A percentile compares a stretch with the other conserved stretches of the same genome.
phyloP scores from a whole-genome alignment of 73 alveolate genomes.

The Paramecium caudatum region DNA sequence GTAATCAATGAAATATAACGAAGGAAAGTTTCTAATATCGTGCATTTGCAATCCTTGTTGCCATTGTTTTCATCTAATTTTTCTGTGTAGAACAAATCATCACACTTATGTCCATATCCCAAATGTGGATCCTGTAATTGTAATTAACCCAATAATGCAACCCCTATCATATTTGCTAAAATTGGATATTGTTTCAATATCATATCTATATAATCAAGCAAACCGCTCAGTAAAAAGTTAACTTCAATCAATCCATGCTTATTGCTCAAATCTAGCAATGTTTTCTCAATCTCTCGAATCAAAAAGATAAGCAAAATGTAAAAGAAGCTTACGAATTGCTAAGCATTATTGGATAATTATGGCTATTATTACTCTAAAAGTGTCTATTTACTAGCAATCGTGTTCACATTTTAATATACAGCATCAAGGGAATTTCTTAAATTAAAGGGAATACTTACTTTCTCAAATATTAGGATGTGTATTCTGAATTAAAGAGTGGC shows the following conservation, averaged over 20 bases:
- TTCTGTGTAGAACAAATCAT: not conserved
- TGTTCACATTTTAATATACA: not conserved
- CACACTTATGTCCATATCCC: conserved; percentile 30
- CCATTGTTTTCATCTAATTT: not conserved
- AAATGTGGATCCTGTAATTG: not conserved
- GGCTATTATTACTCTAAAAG: not conserved
- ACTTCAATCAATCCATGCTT: not conserved
- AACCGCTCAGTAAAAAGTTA: not conserved
- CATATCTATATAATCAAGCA: not conserved
- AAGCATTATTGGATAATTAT: conserved; percentile 14
- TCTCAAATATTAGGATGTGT: not conserved
- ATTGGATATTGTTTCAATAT: not conserved
- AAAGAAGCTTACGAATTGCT: not conserved
- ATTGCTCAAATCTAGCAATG: not conserved
- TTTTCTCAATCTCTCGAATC: not conserved
- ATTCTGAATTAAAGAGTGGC: conserved; percentile 19
- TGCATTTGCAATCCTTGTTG: conserved; percentile 32
- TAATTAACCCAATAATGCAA: not conserved
- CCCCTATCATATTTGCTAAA: not conserved
- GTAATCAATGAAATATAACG: conserved; percentile 32
- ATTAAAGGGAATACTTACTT: not conserved
- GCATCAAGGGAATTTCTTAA: conserved; percentile 37
- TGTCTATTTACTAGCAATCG: not conserved
- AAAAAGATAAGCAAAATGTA: not conserved
- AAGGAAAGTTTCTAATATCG: not conserved